Evolutionary conservation across 2,329 filamentous ascomycete species (phyloP), one percentile per base, ranked within the genome.

Genomic region (Emydomyces testavorans): DNA sequence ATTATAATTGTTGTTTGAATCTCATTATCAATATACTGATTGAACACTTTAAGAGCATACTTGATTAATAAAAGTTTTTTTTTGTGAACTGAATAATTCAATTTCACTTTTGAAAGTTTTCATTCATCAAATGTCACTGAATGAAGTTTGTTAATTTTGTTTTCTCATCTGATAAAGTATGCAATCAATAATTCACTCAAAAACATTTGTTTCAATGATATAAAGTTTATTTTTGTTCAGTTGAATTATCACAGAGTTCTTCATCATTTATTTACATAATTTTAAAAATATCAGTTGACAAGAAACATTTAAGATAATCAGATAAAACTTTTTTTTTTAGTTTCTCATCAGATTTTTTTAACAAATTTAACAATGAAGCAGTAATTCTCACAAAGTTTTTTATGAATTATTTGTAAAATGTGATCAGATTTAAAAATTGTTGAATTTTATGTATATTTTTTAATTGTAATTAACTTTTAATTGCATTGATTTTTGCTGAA

Each of bases 61-160:
- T 41, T 41, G 6, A 41, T 41, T 29, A 28, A 8, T 29, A 41
- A 29, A 26, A 24, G 23, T n/a, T n/a, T n/a, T n/a, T n/a, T n/a
- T n/a, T n/a, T n/a, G n/a, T n/a, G n/a, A n/a, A n/a, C n/a, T n/a
- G 21, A 28, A 28, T 41, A 41, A 16, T 41, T 41, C 20, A 41
- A 15, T 28, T 41, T 16, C 7, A 15, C 24, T 29, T 28, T n/a
- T n/a, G 10, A 26, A 41, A 41, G 38, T 6, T 41, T 41, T 18
- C 16, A 10, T 4, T 28, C 16, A 15, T 41, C 16, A 41, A 41
- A 41, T 26, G 23, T n/a, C 3, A 41, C 24, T 6, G 24, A 29
- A 41, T 41, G n/a, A 16, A 26, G 8, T 11, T 28, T n/a, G 15
- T 41, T 28, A 8, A n/a, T n/a, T n/a, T n/a, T n/a, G n/a, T n/a